Conservation (phyloP, 345 rosid species). For the Salix suchowensis region DNA sequence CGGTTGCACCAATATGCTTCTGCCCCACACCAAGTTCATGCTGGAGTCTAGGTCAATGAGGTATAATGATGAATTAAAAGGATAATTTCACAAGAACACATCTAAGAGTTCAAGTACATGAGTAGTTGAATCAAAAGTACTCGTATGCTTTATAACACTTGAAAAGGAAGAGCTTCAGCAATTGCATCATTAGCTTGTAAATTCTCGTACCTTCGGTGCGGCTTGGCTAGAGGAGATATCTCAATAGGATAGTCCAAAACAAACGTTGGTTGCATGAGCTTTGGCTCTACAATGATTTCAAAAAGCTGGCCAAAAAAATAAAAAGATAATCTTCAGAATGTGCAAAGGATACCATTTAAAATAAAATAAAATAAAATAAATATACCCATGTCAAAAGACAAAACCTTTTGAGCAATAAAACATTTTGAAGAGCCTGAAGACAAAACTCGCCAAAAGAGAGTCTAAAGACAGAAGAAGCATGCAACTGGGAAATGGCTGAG, state of each 20-base stretch:
- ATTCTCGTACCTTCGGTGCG: slow-evolving; percentile 61
- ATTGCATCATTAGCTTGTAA: not conserved
- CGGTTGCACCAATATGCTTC: not conserved
- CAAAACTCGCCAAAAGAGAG: slow-evolving; percentile 1
- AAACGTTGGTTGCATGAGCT: slow-evolving; percentile 90
- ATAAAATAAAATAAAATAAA: not conserved
- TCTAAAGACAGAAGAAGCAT: not conserved
- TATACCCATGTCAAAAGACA: not conserved
- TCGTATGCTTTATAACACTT: too few species aligned
- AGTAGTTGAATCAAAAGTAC: too few species aligned
- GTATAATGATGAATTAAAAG: not conserved
- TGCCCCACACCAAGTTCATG: not conserved
- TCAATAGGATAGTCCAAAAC: slow-evolving; percentile 92
- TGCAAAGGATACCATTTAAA: not conserved
- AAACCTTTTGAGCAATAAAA: not conserved
- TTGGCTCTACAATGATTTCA: slow-evolving; percentile 83
- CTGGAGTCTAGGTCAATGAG: not conserved
- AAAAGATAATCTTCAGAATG: slow-evolving; percentile 8
- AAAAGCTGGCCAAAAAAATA: slow-evolving; percentile 53
- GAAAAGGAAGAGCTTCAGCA: too few species aligned
- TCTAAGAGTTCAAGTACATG: not conserved
- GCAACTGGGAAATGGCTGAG: too few species aligned
- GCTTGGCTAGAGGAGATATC: slow-evolving; percentile 95
- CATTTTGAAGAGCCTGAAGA: slow-evolving; percentile 1
- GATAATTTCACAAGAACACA: not conserved